These are phyloP conservation scores for Phialophora macrospora DNA, from an alignment of 2,329 filamentous ascomycete species.

Conservation along the genomic window DNA sequence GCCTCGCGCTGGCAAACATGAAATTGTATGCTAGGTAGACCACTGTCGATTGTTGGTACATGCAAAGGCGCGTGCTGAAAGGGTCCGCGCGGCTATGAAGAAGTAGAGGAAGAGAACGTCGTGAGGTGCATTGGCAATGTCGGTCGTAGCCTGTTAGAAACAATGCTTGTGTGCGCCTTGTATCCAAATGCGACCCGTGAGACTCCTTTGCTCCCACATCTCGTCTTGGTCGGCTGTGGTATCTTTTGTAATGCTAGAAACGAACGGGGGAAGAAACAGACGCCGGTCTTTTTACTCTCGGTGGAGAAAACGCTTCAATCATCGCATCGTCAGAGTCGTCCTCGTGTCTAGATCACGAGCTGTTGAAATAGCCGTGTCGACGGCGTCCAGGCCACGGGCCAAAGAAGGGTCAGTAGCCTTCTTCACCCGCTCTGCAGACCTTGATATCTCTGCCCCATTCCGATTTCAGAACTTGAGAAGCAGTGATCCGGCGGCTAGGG, in stretches of 20 bases:
- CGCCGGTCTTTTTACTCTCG: slow-evolving; percentile 27
- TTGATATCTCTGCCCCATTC: slow-evolving; percentile 99
- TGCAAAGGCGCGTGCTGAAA: slow-evolving; percentile 4
- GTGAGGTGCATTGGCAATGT: slow-evolving; percentile 8
- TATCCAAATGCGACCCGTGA: slow-evolving; percentile 9
- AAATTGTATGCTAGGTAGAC: slow-evolving; percentile 24
- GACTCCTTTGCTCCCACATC: slow-evolving; percentile 14
- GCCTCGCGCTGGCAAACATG: slow-evolving; percentile 21
- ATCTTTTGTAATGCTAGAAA: slow-evolving; percentile 13
- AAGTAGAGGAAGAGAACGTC: slow-evolving; percentile 3
- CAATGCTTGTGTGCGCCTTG: slow-evolving; percentile 9
- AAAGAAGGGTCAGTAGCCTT: slow-evolving; percentile 69
- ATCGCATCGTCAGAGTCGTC: slow-evolving; percentile 31
- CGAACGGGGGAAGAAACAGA: slow-evolving; percentile 13
- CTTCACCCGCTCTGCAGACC: slow-evolving; percentile 93
- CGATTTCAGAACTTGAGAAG: slow-evolving; percentile 94
- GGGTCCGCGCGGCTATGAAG: not conserved
- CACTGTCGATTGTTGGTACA: slow-evolving; percentile 24
- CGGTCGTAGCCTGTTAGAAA: not conserved
- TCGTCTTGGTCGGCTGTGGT: not conserved
- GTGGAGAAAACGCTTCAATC: slow-evolving; percentile 17
- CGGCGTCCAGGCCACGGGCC: not conserved
- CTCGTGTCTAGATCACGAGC: slow-evolving; percentile 28
- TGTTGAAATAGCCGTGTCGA: slow-evolving; percentile 5
- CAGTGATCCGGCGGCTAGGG: slow-evolving; percentile 86